Evolutionary conservation across 805 yeast genomes (phyloP).

Genomic region (Myxozyma mucilagina): DNA sequence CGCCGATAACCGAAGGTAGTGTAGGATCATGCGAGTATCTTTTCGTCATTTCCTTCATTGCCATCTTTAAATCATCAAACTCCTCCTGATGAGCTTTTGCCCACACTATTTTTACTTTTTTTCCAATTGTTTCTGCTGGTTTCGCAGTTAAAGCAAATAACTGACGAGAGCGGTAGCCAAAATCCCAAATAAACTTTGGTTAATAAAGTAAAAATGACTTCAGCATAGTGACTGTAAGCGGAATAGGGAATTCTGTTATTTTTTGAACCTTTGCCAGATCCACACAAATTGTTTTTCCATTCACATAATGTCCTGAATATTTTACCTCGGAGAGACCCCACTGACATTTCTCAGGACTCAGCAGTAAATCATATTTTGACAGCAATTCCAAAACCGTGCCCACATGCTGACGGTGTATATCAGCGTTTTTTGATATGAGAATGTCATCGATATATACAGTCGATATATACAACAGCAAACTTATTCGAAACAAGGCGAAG

Average conservation of each 20-base stretch:
- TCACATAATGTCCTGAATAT: neutral
- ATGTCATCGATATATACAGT: neutral
- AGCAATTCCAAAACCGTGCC: neutral
- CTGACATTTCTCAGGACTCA: neutral
- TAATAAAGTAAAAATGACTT: neutral
- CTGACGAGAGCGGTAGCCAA: neutral
- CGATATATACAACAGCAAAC: too few relatives aligned
- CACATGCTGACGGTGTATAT: neutral
- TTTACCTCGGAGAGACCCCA: neutral
- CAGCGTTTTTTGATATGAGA: neutral
- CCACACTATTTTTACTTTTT: neutral
- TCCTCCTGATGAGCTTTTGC: neutral
- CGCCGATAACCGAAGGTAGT: neutral
- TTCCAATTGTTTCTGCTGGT: neutral
- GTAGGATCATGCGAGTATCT: neutral
- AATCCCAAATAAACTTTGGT: neutral
- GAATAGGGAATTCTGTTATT: neutral
- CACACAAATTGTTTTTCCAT: neutral
- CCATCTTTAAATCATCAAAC: neutral
- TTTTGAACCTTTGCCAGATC: neutral
- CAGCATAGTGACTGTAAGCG: neutral
- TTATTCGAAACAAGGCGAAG: too few relatives aligned
- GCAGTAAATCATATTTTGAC: neutral
- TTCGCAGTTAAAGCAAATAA: neutral
- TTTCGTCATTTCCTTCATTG: neutral